These are phyloP conservation scores for Coprinopsis strossmayeri DNA, from an alignment of 768 basidiomycete species.

Conservation along the genomic window DNA sequence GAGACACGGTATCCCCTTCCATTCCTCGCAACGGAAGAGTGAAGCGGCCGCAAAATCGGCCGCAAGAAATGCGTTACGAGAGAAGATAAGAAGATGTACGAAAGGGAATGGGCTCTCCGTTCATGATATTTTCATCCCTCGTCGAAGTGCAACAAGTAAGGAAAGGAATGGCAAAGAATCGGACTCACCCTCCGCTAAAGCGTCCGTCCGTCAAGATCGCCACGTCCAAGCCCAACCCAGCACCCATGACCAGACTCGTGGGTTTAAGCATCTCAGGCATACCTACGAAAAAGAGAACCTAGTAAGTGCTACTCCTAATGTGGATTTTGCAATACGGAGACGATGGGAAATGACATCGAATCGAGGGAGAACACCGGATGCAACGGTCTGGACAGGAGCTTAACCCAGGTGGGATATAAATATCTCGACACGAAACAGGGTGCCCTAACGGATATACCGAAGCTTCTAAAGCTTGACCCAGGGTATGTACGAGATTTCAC, in stretches of 20 bases:
- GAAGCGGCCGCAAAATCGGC: no score
- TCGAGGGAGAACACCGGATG: slow-evolving; percentile 3
- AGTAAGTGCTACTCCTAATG: slow-evolving; percentile 9
- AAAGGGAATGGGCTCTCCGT: no score
- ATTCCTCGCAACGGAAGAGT: no score
- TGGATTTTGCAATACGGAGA: slow-evolving; percentile 11
- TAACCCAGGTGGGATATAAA: no score
- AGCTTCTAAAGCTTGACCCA: neutral
- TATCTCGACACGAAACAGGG: neutral
- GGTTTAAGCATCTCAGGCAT: slow-evolving; percentile 99
- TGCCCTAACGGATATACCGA: neutral
- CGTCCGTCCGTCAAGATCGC: slow-evolving; percentile 97
- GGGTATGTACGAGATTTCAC: neutral
- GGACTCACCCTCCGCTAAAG: slow-evolving; percentile 90
- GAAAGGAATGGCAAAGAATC: slow-evolving; percentile 9
- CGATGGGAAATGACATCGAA: slow-evolving; percentile 17
- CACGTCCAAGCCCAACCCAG: slow-evolving; percentile 91
- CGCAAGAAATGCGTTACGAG: no score
- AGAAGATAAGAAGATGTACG: no score
- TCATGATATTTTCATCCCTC: no score
- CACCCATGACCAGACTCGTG: slow-evolving; percentile 97
- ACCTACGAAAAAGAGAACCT: slow-evolving; percentile 37
- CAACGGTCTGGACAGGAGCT: no score
- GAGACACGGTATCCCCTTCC: no score
- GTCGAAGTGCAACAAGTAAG: no score